A percentile compares a stretch with the other conserved stretches of the same genome.
phyloP scores from a whole-genome alignment of 2,329 filamentous ascomycete species.

The Aspergillus hiratsukae region DNA sequence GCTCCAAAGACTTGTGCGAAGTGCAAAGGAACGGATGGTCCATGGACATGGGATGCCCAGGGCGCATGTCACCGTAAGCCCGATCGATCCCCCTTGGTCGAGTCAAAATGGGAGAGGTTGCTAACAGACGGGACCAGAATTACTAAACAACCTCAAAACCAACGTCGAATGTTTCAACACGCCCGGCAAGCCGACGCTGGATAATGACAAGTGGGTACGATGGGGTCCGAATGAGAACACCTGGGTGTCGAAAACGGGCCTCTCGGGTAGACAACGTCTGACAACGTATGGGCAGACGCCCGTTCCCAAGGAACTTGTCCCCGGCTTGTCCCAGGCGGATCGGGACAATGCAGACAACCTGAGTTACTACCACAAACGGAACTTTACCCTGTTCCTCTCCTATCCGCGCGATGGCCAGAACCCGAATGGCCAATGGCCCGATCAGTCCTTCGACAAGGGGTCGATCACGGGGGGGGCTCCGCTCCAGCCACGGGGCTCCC shows the following conservation, averaged over 20 bases:
- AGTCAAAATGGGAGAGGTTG: background rate
- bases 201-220: background rate
- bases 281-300: background rate
- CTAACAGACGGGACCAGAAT: background rate
- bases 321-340: background rate
- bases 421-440: background rate
- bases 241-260: background rate
- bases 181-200: background rate
- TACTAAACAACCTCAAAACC: background rate
- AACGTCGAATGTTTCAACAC: background rate
- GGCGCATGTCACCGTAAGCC: background rate
- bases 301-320: background rate
- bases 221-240: background rate
- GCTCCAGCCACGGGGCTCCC: too few relatives aligned
- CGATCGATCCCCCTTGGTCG: background rate
- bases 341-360: background rate
- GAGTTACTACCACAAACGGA: background rate
- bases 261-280: background rate
- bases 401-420: background rate
- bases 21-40: too few relatives aligned
- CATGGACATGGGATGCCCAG: background rate
- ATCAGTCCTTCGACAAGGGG: background rate
- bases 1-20: too few relatives aligned
- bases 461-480: background rate
- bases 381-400: background rate